A percentile compares a stretch with the other conserved stretches of the same genome.
These are phyloP conservation scores for Dictyostelium intermedium DNA, from an alignment of 78 protist species.

Conservation along the genomic window DNA sequence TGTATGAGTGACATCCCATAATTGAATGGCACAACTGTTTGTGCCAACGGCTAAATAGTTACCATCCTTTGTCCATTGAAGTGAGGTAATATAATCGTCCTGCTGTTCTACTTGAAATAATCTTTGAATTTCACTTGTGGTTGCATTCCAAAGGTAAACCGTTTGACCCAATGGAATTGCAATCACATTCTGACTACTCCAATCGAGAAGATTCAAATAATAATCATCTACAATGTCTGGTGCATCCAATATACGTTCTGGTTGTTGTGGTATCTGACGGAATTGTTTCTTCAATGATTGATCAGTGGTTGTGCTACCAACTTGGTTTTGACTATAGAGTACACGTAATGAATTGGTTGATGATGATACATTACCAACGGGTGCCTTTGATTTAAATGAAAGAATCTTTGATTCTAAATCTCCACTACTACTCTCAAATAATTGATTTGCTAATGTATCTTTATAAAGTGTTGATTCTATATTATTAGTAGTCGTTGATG, in stretches of 20 bases:
- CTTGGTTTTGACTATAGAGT: constrained; percentile 68
- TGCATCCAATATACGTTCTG: constrained; percentile 94
- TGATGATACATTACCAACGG: constrained; percentile 10
- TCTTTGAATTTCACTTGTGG: constrained; percentile 86
- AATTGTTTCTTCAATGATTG: constrained; percentile 40
- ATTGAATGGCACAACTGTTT: constrained; percentile 84
- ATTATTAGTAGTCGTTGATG: not conserved
- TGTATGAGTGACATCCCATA: constrained; percentile 93
- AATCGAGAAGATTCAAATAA: constrained; percentile 99
- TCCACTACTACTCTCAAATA: constrained; percentile 3
- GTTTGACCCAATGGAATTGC: constrained; percentile 97
- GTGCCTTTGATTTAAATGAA: constrained; percentile 92
- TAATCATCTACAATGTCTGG: constrained; percentile 98
- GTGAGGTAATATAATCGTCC: constrained; percentile 92
- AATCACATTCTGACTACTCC: constrained; percentile 91
- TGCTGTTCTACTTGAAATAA: constrained; percentile 78
- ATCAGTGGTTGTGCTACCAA: not conserved
- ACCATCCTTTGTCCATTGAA: constrained; percentile 91
- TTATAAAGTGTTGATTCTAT: constrained; percentile 31
- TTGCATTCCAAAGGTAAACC: constrained; percentile 99
- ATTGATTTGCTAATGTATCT: constrained; percentile 37
- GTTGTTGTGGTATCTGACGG: constrained; percentile 78
- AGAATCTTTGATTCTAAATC: constrained; percentile 88
- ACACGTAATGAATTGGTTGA: constrained; percentile 34
- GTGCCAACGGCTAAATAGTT: constrained; percentile 97